phyloP scores from a whole-genome alignment of 345 rosid species.

The Erucastrum elatum region DNA sequence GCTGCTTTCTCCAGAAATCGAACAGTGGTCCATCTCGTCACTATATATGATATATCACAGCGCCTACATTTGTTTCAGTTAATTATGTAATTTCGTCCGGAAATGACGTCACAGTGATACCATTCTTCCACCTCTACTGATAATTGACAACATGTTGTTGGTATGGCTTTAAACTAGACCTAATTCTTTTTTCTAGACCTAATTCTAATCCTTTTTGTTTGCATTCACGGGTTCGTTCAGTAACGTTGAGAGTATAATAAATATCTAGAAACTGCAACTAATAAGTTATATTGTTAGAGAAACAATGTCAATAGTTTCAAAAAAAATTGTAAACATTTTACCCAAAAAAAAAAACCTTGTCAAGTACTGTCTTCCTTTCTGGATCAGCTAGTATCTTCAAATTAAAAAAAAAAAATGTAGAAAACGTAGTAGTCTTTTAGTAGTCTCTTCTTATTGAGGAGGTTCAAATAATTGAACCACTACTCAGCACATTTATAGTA shows the following conservation, averaged over 20 bases:
- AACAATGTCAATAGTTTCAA: neutral
- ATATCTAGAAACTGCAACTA: slow-evolving; percentile 7
- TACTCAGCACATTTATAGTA: neutral
- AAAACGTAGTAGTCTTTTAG: neutral
- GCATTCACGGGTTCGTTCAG: slow-evolving; percentile 27
- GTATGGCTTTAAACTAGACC: slow-evolving; percentile 9
- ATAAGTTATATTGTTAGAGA: slow-evolving; percentile 4
- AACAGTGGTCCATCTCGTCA: slow-evolving; percentile 21
- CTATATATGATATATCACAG: too few species aligned
- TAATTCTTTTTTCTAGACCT: slow-evolving; percentile 1
- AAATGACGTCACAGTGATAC: slow-evolving; percentile 32
- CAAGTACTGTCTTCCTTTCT: neutral
- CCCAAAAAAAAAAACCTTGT: neutral
- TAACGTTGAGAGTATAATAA: slow-evolving; percentile 30
- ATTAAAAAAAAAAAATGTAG: too few species aligned
- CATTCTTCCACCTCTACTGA: neutral
- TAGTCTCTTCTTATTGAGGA: neutral
- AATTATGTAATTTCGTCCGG: slow-evolving; percentile 8
- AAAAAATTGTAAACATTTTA: too few species aligned
- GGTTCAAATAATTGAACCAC: neutral
- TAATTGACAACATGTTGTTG: neutral
- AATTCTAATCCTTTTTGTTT: slow-evolving; percentile 7
- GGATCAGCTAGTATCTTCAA: neutral
- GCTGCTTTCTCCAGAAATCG: slow-evolving; percentile 28
- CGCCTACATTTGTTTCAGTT: neutral